Evolutionary conservation across 1,139 yeast genomes (phyloP), one percentile per base, ranked within the genome.

Genomic region (Eremothecium gossypii): DNA sequence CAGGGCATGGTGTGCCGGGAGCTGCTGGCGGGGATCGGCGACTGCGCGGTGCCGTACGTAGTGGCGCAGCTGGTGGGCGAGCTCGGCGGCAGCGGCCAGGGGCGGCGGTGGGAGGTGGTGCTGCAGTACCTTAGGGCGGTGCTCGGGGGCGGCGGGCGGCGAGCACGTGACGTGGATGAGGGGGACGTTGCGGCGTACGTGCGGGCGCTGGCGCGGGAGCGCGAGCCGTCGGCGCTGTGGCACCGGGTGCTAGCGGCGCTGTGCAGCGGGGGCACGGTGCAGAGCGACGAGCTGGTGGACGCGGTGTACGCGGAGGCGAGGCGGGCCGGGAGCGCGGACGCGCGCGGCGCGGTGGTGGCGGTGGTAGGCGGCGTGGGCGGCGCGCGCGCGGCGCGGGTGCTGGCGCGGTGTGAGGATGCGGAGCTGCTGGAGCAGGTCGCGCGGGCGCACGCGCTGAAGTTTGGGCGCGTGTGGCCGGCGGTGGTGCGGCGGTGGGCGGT

Each of bases 71-170:
- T 34, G 37, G 29, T 34, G 29, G n/a, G 7, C 3, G 37, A 34
- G 37, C 37, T 34, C n/a, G 37, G 12, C 12, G 37, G 37, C n/a
- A n/a, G 37, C 3, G 29, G 13, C 29, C 3, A 34, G 37, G 29
- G 37, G 12, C 31, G 31, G 31, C 31, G 13, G 13, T n/a, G 13
- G 31, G 27, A 10, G 7, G 35, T 32, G 17, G 20, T 32, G 20
- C n/a, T 32, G 35, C n/a, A 32, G 35, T 32, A 32, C 35, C 17
- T 32, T 3, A 4, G 27, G 13, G 29, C 29, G n/a, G 37, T 34
- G 37, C 35, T 32, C n/a, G 37, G 29, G 27, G 29, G n/a, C 17
- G 14, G 27, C 10, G 37, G 29, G 5, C 4, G 7, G 29, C 13
- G 29, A 6, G 37, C 29, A 10, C 11, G 29, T 9, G n/a, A 10